Evolutionary conservation across 2,329 filamentous ascomycete genomes (phyloP).

Genomic region (Coleophoma cylindrospora): DNA sequence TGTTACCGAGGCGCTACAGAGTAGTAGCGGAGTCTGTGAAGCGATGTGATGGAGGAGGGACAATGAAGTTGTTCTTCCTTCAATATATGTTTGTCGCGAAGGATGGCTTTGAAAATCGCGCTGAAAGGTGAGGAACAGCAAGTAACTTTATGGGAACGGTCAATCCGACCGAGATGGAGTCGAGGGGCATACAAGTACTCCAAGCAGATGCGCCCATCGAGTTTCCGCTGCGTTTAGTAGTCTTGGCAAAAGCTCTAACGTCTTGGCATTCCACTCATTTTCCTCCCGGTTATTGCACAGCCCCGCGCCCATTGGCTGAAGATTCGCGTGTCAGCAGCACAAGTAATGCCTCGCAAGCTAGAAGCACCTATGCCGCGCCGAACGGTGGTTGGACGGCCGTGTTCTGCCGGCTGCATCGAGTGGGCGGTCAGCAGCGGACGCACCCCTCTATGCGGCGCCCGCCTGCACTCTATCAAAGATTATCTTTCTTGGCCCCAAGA

Average conservation of each 20-base stretch:
- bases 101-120: too few species aligned
- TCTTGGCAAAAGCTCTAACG: not conserved
- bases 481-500: slow-evolving; percentile 2
- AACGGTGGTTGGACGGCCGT: not conserved
- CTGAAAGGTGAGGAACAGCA: not conserved
- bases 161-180: not conserved
- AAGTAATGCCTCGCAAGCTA: not conserved
- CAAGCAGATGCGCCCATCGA: not conserved
- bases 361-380: not conserved
- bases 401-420: not conserved
- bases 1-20: too few species aligned
- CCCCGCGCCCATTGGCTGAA: not conserved
- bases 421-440: not conserved
- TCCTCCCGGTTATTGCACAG: not conserved
- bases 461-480: not conserved
- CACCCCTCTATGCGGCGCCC: not conserved
- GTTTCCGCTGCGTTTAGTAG: not conserved
- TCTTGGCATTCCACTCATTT: not conserved
- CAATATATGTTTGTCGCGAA: too few species aligned
- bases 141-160: not conserved
- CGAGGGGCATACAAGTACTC: not conserved
- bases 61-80: too few species aligned
- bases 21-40: not conserved
- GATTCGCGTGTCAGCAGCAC: not conserved
- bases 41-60: not conserved